Evolutionary conservation across 129 eudicot species (phyloP), one percentile per base, ranked within the genome.

Genomic region (Helichrysum umbraculigerum): DNA sequence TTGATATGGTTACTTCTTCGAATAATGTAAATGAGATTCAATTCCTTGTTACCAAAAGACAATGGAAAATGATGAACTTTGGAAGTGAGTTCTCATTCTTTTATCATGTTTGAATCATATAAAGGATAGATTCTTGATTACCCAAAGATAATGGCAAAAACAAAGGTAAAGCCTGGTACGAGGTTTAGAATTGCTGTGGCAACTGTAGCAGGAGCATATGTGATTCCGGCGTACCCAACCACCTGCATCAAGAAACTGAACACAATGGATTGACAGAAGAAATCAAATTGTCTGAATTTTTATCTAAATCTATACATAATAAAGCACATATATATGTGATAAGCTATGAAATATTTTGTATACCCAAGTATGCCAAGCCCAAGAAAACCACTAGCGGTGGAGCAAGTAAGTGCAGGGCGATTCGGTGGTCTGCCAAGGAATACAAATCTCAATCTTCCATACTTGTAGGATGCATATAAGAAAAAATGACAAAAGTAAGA

Each of bases 311-410:
- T 25, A 25, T 25, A 25, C 28, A 25, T 25, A 25, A 25, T 25
- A 25, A 25, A 25, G 28, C 28, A 25, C 28, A 2, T 2, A 47
- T 16, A 69, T 20, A 25, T 25, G 3, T 32, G 62, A 15, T 47
- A 50, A 29, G 6, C 4, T 51, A 35, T 50, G 33, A 28, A 72
- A 70, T 0, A 42, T 4, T 30, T 19, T 14, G 50, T 76, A 50
- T 81, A 90, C 96, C 92, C 92, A 19, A 81, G 59, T 37, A 90
- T 62, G 72, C 84, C 92, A 74, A 87, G 82, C 77, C 82, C 72
- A 82, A 90, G 82, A 78, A 87, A 87, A 57, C 85, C 82, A 37
- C 84, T 57, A 14, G 82, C 74, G 30, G 83, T 57, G 4, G 86
- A 60, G 42, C 58, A 30, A 33, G 73, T 70, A 16, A 87, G 75